Evolutionary conservation across 2,329 filamentous ascomycete species (phyloP).

Genomic region (Davidsoniella australis): DNA sequence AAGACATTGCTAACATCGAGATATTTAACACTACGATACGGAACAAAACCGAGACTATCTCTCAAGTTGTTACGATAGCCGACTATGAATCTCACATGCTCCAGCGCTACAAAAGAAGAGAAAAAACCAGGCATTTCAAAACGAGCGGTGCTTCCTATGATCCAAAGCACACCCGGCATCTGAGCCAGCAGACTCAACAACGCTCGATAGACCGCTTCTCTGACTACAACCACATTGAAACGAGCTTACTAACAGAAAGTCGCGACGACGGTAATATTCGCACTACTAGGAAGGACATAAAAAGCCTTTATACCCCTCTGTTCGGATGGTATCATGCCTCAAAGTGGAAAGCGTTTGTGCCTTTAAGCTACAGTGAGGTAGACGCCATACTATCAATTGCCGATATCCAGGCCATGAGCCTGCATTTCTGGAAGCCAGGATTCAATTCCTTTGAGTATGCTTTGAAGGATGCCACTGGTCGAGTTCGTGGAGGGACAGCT

Average conservation of each 20-base stretch:
- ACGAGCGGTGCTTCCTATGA: neutral
- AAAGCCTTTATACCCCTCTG: conserved; percentile 2
- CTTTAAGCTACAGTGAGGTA: conserved; percentile 2
- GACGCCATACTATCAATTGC: neutral
- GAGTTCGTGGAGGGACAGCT: too few relatives aligned
- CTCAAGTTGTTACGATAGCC: neutral
- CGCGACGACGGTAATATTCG: neutral
- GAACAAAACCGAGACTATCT: neutral
- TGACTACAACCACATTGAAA: neutral
- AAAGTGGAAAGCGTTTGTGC: conserved; percentile 3
- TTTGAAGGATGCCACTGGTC: too few relatives aligned
- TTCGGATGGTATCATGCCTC: conserved; percentile 8
- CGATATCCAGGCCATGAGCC: too few relatives aligned
- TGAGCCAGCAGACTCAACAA: too few relatives aligned
- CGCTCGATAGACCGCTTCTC: neutral
- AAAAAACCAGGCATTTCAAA: too few relatives aligned
- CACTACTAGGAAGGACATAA: neutral
- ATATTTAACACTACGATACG: neutral
- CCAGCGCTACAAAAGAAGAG: neutral
- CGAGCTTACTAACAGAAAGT: neutral
- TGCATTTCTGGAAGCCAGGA: neutral
- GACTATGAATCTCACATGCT: neutral
- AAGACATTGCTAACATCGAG: neutral
- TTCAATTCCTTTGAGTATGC: neutral
- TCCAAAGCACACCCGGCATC: neutral